phyloP scores from a whole-genome alignment of 2,329 filamentous ascomycete species.

The Tolypocladium guangdongense region DNA sequence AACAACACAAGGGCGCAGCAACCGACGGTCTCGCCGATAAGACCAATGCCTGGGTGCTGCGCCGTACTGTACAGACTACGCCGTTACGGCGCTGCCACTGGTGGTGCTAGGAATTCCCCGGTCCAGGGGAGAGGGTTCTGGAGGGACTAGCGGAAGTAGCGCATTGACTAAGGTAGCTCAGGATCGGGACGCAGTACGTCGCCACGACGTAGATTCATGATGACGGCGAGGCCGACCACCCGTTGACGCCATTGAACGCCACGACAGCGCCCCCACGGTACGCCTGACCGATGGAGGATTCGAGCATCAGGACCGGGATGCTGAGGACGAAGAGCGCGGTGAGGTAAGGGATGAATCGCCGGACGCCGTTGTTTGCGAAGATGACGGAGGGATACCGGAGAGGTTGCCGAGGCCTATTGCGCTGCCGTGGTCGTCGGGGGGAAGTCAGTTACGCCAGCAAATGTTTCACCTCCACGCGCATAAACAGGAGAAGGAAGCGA shows the following conservation, averaged over 20 bases:
- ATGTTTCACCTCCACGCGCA: background rate
- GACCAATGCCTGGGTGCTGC: slow-evolving; percentile 29
- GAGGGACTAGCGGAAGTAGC: slow-evolving; percentile 43
- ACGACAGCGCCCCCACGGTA: slow-evolving; percentile 40
- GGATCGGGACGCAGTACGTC: slow-evolving; percentile 42
- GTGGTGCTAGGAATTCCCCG: slow-evolving; percentile 10
- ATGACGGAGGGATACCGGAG: slow-evolving; percentile 43
- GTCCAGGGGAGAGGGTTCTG: slow-evolving; percentile 40
- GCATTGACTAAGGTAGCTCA: slow-evolving; percentile 46
- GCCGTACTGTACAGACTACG: too few species aligned
- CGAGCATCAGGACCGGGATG: slow-evolving; percentile 40
- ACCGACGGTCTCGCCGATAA: slow-evolving; percentile 41
- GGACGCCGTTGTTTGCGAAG: slow-evolving; percentile 44
- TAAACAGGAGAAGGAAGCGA: background rate
- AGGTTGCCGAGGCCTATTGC: slow-evolving; percentile 42
- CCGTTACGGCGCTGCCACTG: background rate
- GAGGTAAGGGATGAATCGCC: slow-evolving; percentile 45
- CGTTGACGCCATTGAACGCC: slow-evolving; percentile 37
- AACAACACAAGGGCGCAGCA: slow-evolving; percentile 47
- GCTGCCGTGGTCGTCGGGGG: slow-evolving; percentile 14
- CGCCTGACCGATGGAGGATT: slow-evolving; percentile 56
- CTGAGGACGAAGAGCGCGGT: slow-evolving; percentile 38
- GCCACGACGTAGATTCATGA: slow-evolving; percentile 38
- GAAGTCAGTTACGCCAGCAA: background rate
- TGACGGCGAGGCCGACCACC: slow-evolving; percentile 34